Evolutionary conservation across 2,329 filamentous ascomycete genomes (phyloP).

Genomic region (Apiospora sp.): DNA sequence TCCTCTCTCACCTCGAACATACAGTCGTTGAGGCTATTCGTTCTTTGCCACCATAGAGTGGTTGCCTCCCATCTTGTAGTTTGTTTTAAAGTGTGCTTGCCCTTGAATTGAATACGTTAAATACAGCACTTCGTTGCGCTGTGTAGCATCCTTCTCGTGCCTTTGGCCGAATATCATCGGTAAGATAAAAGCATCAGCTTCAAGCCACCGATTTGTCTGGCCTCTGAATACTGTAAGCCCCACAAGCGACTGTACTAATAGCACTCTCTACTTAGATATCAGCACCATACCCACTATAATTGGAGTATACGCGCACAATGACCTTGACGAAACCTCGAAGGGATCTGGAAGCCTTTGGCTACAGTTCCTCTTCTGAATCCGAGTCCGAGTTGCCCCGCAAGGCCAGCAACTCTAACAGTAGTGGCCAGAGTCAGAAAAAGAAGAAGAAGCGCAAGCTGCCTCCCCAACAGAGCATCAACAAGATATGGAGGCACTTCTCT

Average conservation of each 20-base stretch:
- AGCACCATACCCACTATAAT: not conserved
- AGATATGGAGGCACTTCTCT: slow-evolving; percentile 70
- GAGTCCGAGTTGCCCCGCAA: slow-evolving; percentile 50
- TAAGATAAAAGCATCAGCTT: slow-evolving; percentile 2
- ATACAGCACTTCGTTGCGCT: not conserved
- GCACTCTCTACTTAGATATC: not conserved
- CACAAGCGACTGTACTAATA: not conserved
- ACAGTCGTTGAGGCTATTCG: slow-evolving; percentile 3
- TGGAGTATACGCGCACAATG: slow-evolving; percentile 18
- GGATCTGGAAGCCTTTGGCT: slow-evolving; percentile 47
- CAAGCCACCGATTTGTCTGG: not conserved
- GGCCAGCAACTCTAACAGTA: slow-evolving; percentile 39
- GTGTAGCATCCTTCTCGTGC: not conserved
- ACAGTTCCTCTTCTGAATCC: slow-evolving; percentile 59
- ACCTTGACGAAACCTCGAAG: slow-evolving; percentile 27
- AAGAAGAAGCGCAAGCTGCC: slow-evolving; percentile 64
- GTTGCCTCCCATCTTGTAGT: not conserved
- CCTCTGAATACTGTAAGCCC: not conserved
- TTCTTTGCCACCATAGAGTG: slow-evolving; percentile 6
- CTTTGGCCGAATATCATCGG: not conserved
- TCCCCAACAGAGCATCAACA: slow-evolving; percentile 72
- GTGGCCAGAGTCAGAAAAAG: slow-evolving; percentile 58
- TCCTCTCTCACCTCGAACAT: not conserved
- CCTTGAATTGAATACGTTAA: not conserved
- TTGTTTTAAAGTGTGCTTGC: not conserved